Evolutionary conservation across 768 basidiomycete genomes (phyloP).

Genomic region (Leucocoprinus sp.): DNA sequence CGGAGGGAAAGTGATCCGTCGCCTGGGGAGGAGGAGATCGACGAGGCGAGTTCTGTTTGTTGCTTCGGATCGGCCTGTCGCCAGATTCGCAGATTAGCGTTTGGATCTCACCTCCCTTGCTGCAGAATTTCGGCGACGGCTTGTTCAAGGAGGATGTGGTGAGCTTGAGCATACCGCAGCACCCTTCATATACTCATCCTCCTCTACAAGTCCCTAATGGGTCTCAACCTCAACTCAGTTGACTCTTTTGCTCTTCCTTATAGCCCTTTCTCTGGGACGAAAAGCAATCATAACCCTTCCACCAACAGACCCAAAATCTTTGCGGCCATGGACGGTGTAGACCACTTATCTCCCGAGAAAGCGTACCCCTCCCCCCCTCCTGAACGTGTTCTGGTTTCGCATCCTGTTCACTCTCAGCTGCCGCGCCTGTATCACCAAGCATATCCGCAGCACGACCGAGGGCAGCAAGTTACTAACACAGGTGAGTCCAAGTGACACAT

Average conservation of each 20-base stretch:
- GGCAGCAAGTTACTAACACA: too few relatives aligned
- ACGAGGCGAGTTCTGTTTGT: constrained; percentile 14
- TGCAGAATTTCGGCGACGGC: constrained; percentile 11
- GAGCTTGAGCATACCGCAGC: constrained; percentile 20
- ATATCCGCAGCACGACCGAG: too few relatives aligned
- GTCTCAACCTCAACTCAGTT: constrained; percentile 1
- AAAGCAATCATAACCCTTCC: constrained; percentile 15
- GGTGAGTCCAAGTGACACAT: too few relatives aligned
- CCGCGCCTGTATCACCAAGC: not conserved
- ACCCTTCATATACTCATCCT: constrained; percentile 1
- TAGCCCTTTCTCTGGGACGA: constrained; percentile 10
- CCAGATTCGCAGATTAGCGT: constrained; percentile 15
- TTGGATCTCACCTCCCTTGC: constrained; percentile 13
- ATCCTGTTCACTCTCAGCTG: not conserved
- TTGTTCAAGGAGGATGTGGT: constrained; percentile 14
- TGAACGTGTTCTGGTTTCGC: not conserved
- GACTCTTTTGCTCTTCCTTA: not conserved
- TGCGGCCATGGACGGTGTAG: constrained; percentile 36
- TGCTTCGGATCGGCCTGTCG: constrained; percentile 9
- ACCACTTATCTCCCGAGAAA: not conserved
- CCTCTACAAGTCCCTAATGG: constrained; percentile 2
- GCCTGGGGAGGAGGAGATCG: too few relatives aligned
- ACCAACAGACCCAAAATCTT: constrained; percentile 56
- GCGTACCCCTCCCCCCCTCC: constrained; percentile 11
- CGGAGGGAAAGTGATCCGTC: too few relatives aligned